Evolutionary conservation across 495 filamentous ascomycete species (phyloP), one percentile per base, ranked within the genome.

Genomic region (Filosporella fistucella): DNA sequence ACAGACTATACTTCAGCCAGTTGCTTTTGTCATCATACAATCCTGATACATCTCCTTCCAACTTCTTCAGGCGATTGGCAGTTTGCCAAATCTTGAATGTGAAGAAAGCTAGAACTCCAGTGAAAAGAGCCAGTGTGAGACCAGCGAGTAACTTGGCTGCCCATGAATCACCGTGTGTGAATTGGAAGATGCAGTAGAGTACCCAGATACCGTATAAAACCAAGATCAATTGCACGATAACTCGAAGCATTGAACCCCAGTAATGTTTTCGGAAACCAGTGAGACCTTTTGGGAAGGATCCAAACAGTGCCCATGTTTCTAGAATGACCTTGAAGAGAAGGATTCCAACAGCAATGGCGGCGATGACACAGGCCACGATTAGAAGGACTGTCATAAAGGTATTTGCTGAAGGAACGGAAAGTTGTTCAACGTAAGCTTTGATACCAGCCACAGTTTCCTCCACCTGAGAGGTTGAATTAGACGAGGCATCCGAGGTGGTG

Each of bases 351-450:
- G 82, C 82, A 51, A 98, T 88, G 8, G 81, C 79, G 4, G 81
- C 93, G 43, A 97, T 74, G 22, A 95, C 76, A 52, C 95, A 91
- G 49, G 87, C 86, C 47, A 93, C 94, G 41, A 97, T 76, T 40
- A 96, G 66, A 1, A 97, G 71, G 5, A 96, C 81, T 1, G 93
- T 96, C 91, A 98, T 95, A 67, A 98, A 98, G 7, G 88, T 90
- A 65, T 97, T 93, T 9, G 86, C 81, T 43, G 86, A 78, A 7
- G 93, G 93, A 45, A 98, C 86, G 45, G 75, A 75, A 18, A 96
- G 73, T 60, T 91, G 74, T 54, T 95, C 78, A 18, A 79, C 81
- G 57, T 86, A 88, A 1, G 74, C 82, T 61, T 88, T 74, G 43
- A 96, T 82, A 38, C 88, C 88, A 21, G 23, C 42, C 2, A 60